Base-by-base conservation (phyloP, 805 yeast genomes). In the Lipomyces yamanashiensis region DNA sequence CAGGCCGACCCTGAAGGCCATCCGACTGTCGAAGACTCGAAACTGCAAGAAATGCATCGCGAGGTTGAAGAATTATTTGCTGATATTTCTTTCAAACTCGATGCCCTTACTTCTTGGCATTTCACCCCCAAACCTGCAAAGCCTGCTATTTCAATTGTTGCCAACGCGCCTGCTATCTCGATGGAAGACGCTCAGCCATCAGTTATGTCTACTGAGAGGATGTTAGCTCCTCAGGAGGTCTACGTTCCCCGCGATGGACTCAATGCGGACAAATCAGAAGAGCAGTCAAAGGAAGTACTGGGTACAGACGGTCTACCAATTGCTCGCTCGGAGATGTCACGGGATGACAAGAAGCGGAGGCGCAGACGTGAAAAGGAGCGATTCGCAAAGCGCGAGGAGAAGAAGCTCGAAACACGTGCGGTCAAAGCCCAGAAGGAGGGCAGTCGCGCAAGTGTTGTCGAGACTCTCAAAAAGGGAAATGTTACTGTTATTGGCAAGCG, bases 101-200 rank as follows among this genome's bases (percentile, higher is more conserved):
- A 95, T 75, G 86, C 97, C 5, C 80, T 93, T 61, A 86, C 96
- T 56, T 92, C 98, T n/a, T 96, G 97, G 67, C 96, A 92, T 74
- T 95, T 88, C 79, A 84, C 92, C 65, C 99, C 99, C 57, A 90
- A 88, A 76, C 96, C 97, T 17, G 85, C 89, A 44, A 87, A 89
- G 74, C 88, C 90, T 71, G 78, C 87, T 23, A 78, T 93, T 66
- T 92, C 89, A 62, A 87, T 95, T 73, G 90, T 88, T 74, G 90
- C 92, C 44, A 88, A 92, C 61, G 82, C 89, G 0, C 87, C 96
- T 5, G 83, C 96, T 1, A 87, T 95, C 55, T 73, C 87, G 1
- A 90, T 93, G 96, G 99, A 93, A 77, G 98, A 95, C 73, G 95
- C 97, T 1, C 98, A 92, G 78, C 99, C 99, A 55, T 81, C 90